Conservation (phyloP, 495 filamentous ascomycete species). For the Neurospora sp. region DNA sequence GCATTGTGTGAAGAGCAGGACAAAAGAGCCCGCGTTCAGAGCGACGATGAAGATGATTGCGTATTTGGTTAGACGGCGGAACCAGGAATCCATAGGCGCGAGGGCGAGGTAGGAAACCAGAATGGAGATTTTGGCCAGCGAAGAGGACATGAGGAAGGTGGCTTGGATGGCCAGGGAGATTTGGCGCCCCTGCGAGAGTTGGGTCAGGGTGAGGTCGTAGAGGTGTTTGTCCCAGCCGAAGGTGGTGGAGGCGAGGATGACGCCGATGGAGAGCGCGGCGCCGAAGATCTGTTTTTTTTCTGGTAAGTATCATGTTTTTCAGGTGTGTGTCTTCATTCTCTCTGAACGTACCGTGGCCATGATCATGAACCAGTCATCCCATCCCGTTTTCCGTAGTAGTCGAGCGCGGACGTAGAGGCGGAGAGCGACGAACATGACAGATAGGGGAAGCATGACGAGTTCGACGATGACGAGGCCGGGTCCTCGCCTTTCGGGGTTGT, state of each 20-base stretch:
- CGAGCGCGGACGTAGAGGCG: conserved; percentile 14
- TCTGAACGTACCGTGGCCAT: conserved; percentile 9
- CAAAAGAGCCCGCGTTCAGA: conserved; percentile 13
- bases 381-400: conserved; percentile 8
- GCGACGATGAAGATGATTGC: conserved; percentile 14
- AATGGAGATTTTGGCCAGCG: conserved; percentile 39
- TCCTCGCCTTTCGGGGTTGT: conserved; percentile 42
- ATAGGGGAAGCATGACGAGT: conserved; percentile 10
- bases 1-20: conserved; percentile 27
- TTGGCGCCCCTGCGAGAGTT: conserved; percentile 11
- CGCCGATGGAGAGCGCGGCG: conserved; percentile 11
- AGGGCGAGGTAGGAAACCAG: conserved; percentile 42
- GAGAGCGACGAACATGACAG: conserved; percentile 10
- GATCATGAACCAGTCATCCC: conserved; percentile 24
- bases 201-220: conserved; percentile 10
- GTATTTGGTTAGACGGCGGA: conserved; percentile 24
- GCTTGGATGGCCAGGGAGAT: conserved; percentile 20
- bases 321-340: no score
- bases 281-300: conserved; percentile 9
- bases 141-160: conserved; percentile 15
- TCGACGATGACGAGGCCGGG: conserved; percentile 19
- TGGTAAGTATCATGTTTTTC: no score
- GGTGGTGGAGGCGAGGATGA: conserved; percentile 12
- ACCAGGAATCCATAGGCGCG: conserved; percentile 26
- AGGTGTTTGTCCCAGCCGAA: conserved; percentile 21